phyloP scores from a whole-genome alignment of 352 stramenopile genomes.

The Pythium phragmitis region DNA sequence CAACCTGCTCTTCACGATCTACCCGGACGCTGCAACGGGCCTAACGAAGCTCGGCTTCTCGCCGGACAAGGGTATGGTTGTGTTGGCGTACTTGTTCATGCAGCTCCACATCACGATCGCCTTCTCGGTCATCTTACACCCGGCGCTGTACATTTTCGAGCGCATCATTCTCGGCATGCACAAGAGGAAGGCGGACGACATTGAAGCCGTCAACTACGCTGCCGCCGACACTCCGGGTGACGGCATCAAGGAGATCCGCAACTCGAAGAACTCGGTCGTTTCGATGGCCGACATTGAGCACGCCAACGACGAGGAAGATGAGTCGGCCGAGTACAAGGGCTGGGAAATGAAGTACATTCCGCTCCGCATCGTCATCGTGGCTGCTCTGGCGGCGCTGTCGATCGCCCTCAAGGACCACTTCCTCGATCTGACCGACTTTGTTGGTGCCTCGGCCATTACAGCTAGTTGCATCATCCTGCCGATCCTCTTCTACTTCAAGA shows the following conservation, averaged over 20 bases:
- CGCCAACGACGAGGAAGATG: constrained; percentile 31
- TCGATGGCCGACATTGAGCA: constrained; percentile 45
- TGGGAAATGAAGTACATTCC: constrained; percentile 50
- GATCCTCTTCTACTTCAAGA: constrained; percentile 73
- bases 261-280: constrained; percentile 39
- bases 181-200: constrained; percentile 21
- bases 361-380: constrained; percentile 54
- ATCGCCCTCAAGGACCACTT: constrained; percentile 51
- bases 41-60: constrained; percentile 32
- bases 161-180: constrained; percentile 53
- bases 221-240: constrained; percentile 9
- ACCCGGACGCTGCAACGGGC: constrained; percentile 32
- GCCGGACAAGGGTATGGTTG: constrained; percentile 32
- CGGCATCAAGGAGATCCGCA: neutral
- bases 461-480: constrained; percentile 67
- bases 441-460: constrained; percentile 56
- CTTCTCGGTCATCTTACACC: constrained; percentile 61
- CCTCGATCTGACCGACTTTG: constrained; percentile 63
- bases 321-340: constrained; percentile 41
- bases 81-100: constrained; percentile 49
- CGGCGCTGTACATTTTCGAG: constrained; percentile 52
- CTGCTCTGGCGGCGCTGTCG: constrained; percentile 37
- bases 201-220: constrained; percentile 19
- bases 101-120: constrained; percentile 52
- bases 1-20: constrained; percentile 72